Conservation (phyloP, 768 basidiomycete genomes). For the Pisolithus albus region DNA sequence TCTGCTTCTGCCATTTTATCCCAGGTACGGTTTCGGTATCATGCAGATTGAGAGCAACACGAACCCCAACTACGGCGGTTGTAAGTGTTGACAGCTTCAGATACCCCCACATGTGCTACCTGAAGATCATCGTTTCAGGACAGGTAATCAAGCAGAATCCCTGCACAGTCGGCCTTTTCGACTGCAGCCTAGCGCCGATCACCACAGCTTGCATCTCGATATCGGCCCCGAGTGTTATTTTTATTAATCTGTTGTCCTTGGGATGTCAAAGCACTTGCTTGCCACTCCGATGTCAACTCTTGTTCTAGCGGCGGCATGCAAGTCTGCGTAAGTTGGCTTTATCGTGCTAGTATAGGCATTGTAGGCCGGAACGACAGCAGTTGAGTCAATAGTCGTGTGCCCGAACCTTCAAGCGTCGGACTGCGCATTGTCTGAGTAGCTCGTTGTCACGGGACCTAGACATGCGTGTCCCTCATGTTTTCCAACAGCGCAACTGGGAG, state of each 20-base stretch:
- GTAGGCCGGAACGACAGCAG: not conserved
- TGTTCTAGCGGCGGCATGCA: constrained; percentile 17
- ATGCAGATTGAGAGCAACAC: too few relatives aligned
- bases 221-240: not conserved
- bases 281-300: constrained; percentile 22
- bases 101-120: not conserved
- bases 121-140: constrained; percentile 12
- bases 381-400: not conserved
- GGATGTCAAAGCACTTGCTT: constrained; percentile 5
- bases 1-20: constrained; percentile 11
- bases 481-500: too few relatives aligned
- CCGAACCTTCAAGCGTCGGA: not conserved
- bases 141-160: constrained; percentile 27
- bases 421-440: too few relatives aligned
- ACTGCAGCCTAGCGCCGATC: constrained; percentile 24
- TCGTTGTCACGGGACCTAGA: too few relatives aligned
- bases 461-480: too few relatives aligned
- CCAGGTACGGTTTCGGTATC: too few relatives aligned
- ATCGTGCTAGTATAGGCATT: not conserved
- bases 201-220: constrained; percentile 11
- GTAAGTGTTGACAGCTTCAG: constrained; percentile 3
- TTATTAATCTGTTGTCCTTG: not conserved
- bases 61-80: too few relatives aligned
- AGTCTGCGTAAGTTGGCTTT: constrained; percentile 22
- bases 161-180: constrained; percentile 24